These are phyloP conservation scores for Trichomonascus vanleenenianus DNA, from an alignment of 805 yeast genomes.

Conservation along the genomic window DNA sequence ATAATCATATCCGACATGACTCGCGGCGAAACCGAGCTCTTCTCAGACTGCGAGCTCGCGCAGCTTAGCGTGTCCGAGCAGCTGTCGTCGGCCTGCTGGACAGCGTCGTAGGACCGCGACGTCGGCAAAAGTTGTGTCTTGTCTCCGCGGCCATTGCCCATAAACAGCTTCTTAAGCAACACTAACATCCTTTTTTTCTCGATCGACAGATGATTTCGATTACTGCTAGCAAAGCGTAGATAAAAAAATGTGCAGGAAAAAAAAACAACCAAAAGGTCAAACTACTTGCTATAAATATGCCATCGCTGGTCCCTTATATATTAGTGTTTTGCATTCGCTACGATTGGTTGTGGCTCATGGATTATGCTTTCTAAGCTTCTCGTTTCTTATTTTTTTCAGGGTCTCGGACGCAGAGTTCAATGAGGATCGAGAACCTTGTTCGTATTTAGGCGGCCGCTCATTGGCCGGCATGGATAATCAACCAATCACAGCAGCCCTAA, in stretches of 20 bases:
- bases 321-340: too few relatives aligned
- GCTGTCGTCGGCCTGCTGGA: constrained; percentile 12
- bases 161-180: constrained; percentile 24
- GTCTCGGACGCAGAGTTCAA: neutral
- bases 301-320: too few relatives aligned
- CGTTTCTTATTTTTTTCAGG: too few relatives aligned
- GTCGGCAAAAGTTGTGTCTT: constrained; percentile 26
- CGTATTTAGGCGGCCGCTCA: neutral
- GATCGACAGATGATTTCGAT: too few relatives aligned
- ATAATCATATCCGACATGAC: constrained; percentile 90
- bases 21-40: constrained; percentile 48
- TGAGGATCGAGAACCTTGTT: neutral
- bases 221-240: neutral
- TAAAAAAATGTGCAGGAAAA: too few relatives aligned
- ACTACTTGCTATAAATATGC: neutral
- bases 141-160: constrained; percentile 18
- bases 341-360: too few relatives aligned
- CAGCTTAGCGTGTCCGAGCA: constrained; percentile 5
- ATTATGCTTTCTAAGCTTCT: too few relatives aligned
- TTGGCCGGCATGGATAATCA: neutral
- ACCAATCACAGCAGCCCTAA: neutral
- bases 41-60: constrained; percentile 7
- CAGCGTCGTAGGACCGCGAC: constrained; percentile 17
- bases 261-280: too few relatives aligned
- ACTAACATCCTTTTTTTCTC: constrained; percentile 30